Percentiles rank a stretch among this genome's conserved stretches.
Evolutionary conservation across 2,329 filamentous ascomycete genomes (phyloP).

Genomic region (Clonostachys chloroleuca): DNA sequence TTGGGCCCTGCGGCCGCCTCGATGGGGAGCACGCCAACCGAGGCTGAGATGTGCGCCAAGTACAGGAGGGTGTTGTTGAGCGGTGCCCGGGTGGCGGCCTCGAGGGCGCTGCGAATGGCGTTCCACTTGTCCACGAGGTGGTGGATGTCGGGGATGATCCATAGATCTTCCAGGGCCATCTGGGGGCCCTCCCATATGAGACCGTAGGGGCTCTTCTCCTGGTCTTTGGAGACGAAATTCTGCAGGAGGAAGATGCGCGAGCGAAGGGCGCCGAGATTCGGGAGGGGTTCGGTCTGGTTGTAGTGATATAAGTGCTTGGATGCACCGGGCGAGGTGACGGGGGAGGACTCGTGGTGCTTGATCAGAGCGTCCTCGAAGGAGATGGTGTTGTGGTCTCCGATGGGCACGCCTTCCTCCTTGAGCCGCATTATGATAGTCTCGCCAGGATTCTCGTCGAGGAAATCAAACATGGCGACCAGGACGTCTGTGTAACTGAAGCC

Average conservation of each 20-base stretch:
- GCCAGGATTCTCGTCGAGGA: constrained; percentile 36
- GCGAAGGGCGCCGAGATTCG: constrained; percentile 38
- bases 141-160: constrained; percentile 34
- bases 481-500: constrained; percentile 38
- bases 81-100: constrained; percentile 22
- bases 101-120: constrained; percentile 33
- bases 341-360: constrained; percentile 25
- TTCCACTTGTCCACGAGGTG: constrained; percentile 42
- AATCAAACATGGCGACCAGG: constrained; percentile 34
- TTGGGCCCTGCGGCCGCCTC: constrained; percentile 42
- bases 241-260: constrained; percentile 42
- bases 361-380: constrained; percentile 42
- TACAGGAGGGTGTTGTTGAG: constrained; percentile 31
- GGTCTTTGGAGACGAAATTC: constrained; percentile 29
- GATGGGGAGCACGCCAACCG: constrained; percentile 41
- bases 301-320: constrained; percentile 27
- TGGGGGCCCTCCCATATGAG: constrained; percentile 36
- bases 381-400: constrained; percentile 24
- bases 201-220: constrained; percentile 25
- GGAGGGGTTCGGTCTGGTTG: constrained; percentile 22
- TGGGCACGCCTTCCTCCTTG: constrained; percentile 37
- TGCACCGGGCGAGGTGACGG: constrained; percentile 26
- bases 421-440: constrained; percentile 45
- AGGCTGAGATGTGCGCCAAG: constrained; percentile 41
- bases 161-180: constrained; percentile 41